A percentile compares a stretch with the other conserved stretches of the same genome.
These are phyloP conservation scores for Neurospora sp. DNA, from an alignment of 495 filamentous ascomycete genomes.

Conservation along the genomic window DNA sequence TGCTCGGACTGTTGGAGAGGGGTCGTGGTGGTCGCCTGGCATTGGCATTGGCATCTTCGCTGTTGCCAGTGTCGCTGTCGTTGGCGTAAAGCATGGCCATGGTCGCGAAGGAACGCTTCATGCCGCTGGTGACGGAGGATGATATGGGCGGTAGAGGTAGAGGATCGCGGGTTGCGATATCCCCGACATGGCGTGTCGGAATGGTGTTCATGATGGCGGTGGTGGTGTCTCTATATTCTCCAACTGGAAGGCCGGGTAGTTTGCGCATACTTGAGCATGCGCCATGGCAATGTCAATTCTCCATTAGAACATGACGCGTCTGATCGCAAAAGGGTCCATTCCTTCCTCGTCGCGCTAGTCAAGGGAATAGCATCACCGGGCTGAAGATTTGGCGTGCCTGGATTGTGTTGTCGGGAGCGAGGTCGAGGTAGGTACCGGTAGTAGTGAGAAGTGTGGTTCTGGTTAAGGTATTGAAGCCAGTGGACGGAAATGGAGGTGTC, in stretches of 20 bases:
- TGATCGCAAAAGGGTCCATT: not conserved
- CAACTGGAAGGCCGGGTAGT: not conserved
- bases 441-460: no score
- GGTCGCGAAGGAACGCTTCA: conserved; percentile 18
- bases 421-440: no score
- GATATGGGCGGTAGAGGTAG: conserved; percentile 2
- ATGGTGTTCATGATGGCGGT: not conserved
- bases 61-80: not conserved
- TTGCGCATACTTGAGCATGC: not conserved
- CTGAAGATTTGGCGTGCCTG: not conserved
- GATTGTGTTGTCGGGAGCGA: not conserved
- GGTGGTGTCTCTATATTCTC: not conserved
- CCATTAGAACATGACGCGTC: not conserved
- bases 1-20: not conserved
- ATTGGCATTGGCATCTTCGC: not conserved
- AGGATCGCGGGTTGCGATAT: not conserved
- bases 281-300: not conserved
- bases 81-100: conserved; percentile 8
- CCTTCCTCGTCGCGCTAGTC: not conserved
- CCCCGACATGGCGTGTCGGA: not conserved
- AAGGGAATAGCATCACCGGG: not conserved
- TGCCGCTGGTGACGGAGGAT: conserved; percentile 6
- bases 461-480: no score
- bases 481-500: not conserved
- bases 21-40: not conserved